Evolutionary conservation across 306 rosid genomes (phyloP), one percentile per base, ranked within the genome.

Genomic region (Senna tora): DNA sequence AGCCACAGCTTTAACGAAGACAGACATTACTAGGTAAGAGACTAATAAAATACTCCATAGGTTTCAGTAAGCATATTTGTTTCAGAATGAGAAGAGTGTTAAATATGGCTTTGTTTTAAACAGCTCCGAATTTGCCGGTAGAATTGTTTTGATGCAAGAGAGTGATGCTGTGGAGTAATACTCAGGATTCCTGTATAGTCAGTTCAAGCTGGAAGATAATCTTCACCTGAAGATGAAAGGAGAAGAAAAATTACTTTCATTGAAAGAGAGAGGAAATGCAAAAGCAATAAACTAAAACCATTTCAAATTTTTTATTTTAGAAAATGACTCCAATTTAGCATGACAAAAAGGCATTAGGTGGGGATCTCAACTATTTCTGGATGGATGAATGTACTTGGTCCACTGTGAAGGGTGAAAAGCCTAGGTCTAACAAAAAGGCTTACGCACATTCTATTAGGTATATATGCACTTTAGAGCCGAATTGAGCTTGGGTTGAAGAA

Each of bases 1-100:
- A 73, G 50, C 69, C 72, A 34, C 55, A 74, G 79, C 61, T 49
- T 50, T 55, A 76, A 22, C 1, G 88, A 87, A 39, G 91, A 84
- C 57, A 81, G 84, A 75, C 50, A 49, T 19, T 49, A 9, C 20
- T 86, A 93, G 82, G 98, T 87, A 74, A 84, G 60, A 22, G 32
- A 56, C 47, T 36, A 53, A 10, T 33, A 60, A 17, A 25, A 1
- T 22, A 36, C 32, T 60, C 53, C 49, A 22, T 7, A 41, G 33
- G 67, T 53, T 80, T 76, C 54, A 49, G 42, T 81, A 67, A 54
- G 19, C 14, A 63, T 47, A 43, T 6, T 62, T 41, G 38, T 62
- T 5, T 49, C 34, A 39, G 17, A 9, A 36, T 61, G 49, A 36
- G 13, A 5, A 59, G 1, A 14, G 15, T 9, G 15, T 42, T 30